Conservation (phyloP, 345 rosid genomes). For the Leavenworthia alabamica region DNA sequence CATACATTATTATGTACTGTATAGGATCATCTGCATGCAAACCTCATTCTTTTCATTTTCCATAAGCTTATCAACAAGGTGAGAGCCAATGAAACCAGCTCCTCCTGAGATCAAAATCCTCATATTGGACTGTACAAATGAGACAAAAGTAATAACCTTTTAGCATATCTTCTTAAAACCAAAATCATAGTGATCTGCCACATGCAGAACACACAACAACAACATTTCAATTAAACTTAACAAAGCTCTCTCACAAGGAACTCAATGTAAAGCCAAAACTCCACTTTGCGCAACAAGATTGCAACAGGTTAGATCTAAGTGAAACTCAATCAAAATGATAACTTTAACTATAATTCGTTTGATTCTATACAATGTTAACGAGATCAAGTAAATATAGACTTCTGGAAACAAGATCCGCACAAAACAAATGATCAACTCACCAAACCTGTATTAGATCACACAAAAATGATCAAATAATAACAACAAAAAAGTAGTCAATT, state of each 20-base stretch:
- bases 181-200: too few relatives aligned
- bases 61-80: conserved; percentile 88
- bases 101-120: conserved; percentile 93
- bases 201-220: too few relatives aligned
- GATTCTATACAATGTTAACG: not conserved
- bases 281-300: too few relatives aligned
- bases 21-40: not conserved
- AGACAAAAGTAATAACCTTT: conserved; percentile 3
- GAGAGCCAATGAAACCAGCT: conserved; percentile 98
- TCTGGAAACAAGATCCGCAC: not conserved
- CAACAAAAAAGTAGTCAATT: conserved; percentile 1
- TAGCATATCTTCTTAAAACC: too few relatives aligned
- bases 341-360: not conserved
- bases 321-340: not conserved
- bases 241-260: too few relatives aligned
- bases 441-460: not conserved
- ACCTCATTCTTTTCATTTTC: conserved; percentile 92
- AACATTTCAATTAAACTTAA: too few relatives aligned
- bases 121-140: conserved; percentile 69
- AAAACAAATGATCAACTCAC: not conserved
- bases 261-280: too few relatives aligned
- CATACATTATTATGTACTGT: not conserved
- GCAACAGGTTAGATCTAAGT: too few relatives aligned
- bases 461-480: not conserved
- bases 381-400: not conserved